Base-by-base conservation (phyloP, 2,329 filamentous ascomycete species). In the Pleoardoris graminearum region DNA sequence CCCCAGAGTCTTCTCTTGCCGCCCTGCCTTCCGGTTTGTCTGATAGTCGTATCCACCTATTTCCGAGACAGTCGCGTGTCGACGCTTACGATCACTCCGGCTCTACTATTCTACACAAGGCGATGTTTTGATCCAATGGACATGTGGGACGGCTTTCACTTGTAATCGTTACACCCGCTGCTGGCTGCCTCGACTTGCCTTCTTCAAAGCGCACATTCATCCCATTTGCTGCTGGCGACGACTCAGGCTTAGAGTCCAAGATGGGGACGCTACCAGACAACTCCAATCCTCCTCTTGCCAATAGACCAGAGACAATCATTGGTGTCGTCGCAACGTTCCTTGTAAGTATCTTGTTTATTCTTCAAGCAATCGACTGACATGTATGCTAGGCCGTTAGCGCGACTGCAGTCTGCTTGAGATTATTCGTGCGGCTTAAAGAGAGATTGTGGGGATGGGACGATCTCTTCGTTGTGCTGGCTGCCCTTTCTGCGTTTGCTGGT, bases 401-500 rank as follows among this genome's bases (percentile, higher is more conserved):
- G 6, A 2, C 37, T n/a, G 66, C 66, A 14, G 57, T 70, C 14
- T 49, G 55, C 29, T 50, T 74, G 29, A 64, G 72, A 36, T 27
- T 74, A 48, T 69, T 59, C 59, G 61, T 64, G 16, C 68, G 72
- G 5, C 50, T 60, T 19, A 65, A 57, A 30, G 62, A 65, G n/a
- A 58, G 51, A 14, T 51, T 69, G 12, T 68, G 64, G 60, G 67
- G 72, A n/a, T 72, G 65, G 65, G 72, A 74, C 45, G 72, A 74
- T 51, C 27, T 63, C 2, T 69, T 72, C 10, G 65, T 74, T 14
- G 44, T 68, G 14, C 53, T 73, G 7, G 67, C 71, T 8, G 57
- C 47, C 8, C 44, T 66, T 10, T 51, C 63, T 4, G 63, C 57
- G 37, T 53, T 62, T 4, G 51, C 59, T 8, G 72, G 69, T 6